Evolutionary conservation across 352 stramenopile genomes (phyloP).

Genomic region (Phytophthora tubulina): DNA sequence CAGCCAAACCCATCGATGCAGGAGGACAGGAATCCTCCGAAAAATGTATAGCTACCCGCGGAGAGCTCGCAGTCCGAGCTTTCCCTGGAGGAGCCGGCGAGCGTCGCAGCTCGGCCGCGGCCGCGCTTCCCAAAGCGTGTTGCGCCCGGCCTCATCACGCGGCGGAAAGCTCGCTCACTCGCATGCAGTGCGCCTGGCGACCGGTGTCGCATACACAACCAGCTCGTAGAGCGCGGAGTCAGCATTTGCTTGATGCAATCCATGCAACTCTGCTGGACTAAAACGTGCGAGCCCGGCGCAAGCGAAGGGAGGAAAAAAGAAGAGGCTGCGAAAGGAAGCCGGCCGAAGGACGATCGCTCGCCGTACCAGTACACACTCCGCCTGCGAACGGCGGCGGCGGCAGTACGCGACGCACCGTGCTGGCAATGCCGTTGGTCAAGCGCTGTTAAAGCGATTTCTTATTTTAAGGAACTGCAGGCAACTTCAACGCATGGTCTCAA

Average conservation of each 20-base stretch:
- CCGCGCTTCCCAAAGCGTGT: constrained; percentile 12
- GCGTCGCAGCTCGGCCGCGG: constrained; percentile 13
- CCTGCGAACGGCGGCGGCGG: not conserved
- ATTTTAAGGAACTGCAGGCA: not conserved
- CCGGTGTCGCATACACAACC: constrained; percentile 43
- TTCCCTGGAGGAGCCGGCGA: constrained; percentile 17
- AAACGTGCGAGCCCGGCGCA: constrained; percentile 16
- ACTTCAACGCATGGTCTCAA: constrained; percentile 46
- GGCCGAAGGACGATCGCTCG: constrained; percentile 31
- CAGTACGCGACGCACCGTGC: no score
- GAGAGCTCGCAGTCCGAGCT: not conserved
- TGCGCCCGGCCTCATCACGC: constrained; percentile 19
- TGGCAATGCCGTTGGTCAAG: constrained; percentile 26
- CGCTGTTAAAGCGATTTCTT: constrained; percentile 34
- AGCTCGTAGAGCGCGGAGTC: constrained; percentile 17
- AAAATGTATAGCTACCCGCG: constrained; percentile 18
- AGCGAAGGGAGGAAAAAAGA: constrained; percentile 33
- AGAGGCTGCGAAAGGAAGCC: constrained; percentile 29
- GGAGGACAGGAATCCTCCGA: constrained; percentile 33
- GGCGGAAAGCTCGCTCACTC: constrained; percentile 15
- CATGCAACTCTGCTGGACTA: constrained; percentile 43
- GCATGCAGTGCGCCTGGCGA: constrained; percentile 26
- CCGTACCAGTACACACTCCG: no score
- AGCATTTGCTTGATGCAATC: constrained; percentile 41
- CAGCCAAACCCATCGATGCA: constrained; percentile 9